Percentiles rank a stretch among this genome's conserved stretches.
These are phyloP conservation scores for Zygoascus flipseniorum DNA, from an alignment of 805 yeast species.

Conservation along the genomic window DNA sequence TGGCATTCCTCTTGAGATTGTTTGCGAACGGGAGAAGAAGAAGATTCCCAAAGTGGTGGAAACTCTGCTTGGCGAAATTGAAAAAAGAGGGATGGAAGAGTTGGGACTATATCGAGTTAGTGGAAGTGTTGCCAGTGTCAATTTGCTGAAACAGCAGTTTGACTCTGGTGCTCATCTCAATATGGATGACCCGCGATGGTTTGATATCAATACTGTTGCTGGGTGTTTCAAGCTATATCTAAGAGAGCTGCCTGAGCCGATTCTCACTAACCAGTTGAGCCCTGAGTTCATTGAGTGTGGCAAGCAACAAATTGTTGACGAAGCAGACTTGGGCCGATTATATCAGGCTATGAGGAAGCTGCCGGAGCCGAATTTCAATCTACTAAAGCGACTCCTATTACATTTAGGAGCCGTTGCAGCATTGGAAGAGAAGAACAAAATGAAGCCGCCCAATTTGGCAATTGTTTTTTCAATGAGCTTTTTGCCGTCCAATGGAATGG, in stretches of 20 bases:
- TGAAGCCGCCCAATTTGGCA: conserved; percentile 85
- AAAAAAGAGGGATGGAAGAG: conserved; percentile 79
- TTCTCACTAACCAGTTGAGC: conserved; percentile 60
- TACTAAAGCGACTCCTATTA: conserved; percentile 55
- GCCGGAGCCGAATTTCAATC: conserved; percentile 59
- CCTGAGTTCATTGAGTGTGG: conserved; percentile 39
- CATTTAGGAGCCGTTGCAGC: conserved; percentile 66
- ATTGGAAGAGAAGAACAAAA: conserved; percentile 61
- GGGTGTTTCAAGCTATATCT: conserved; percentile 79
- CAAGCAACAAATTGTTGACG: conserved; percentile 19
- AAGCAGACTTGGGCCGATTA: conserved; percentile 20
- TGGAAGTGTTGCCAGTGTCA: conserved; percentile 52
- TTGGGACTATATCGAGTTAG: conserved; percentile 80
- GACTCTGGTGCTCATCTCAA: conserved; percentile 40
- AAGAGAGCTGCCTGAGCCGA: conserved; percentile 80
- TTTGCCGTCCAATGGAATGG: conserved; percentile 25
- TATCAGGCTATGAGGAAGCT: conserved; percentile 33
- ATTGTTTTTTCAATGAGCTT: conserved; percentile 75
- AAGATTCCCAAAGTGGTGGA: conserved; percentile 58
- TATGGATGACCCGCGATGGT: conserved; percentile 49
- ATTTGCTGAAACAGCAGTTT: conserved; percentile 44
- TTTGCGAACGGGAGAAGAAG: conserved; percentile 64
- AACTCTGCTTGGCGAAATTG: conserved; percentile 64
- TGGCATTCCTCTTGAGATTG: conserved; percentile 74
- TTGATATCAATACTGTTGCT: conserved; percentile 78